Conservation (phyloP, 257 asterid genomes). For the Gardenia jasminoides region DNA sequence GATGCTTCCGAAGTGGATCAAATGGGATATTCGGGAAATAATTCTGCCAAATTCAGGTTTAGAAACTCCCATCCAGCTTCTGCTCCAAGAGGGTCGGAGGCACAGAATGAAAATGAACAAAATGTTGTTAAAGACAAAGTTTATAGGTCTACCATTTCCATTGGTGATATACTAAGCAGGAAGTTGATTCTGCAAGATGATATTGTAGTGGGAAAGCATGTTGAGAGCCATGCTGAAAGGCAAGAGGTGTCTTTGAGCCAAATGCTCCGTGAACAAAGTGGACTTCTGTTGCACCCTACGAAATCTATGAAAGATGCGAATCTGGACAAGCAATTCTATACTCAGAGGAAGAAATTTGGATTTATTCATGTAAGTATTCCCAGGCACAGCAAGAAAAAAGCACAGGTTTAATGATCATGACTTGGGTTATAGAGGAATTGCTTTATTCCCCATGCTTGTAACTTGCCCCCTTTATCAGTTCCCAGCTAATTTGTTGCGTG, state of each 20-base stretch:
- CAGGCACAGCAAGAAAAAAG: slow-evolving; percentile 61
- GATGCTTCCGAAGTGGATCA: slow-evolving; percentile 19
- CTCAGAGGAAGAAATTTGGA: slow-evolving; percentile 86
- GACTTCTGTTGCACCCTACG: slow-evolving; percentile 48
- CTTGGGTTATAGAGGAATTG: background rate
- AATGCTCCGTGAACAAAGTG: slow-evolving; percentile 77
- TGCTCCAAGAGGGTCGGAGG: slow-evolving; percentile 27
- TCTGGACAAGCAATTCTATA: slow-evolving; percentile 49
- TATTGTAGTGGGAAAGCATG: slow-evolving; percentile 38
- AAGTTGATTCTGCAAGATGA: slow-evolving; percentile 56
- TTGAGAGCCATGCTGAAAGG: slow-evolving; percentile 47
- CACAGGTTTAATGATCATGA: slow-evolving; percentile 33
- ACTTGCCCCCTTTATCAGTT: background rate
- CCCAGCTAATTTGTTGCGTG: slow-evolving; percentile 1
- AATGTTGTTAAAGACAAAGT: slow-evolving; percentile 30
- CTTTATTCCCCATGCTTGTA: background rate
- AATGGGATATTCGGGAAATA: slow-evolving; percentile 23
- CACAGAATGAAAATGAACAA: slow-evolving; percentile 26
- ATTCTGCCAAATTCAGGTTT: slow-evolving; percentile 43
- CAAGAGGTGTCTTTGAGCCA: slow-evolving; percentile 70
- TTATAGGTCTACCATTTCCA: slow-evolving; percentile 53
- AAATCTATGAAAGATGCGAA: slow-evolving; percentile 37
- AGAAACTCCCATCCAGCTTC: slow-evolving; percentile 43
- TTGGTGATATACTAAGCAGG: slow-evolving; percentile 55
- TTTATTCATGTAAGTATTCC: slow-evolving; percentile 78